A percentile compares a stretch with the other conserved stretches of the same genome.
phyloP scores from a whole-genome alignment of 1,284 basidiomycete species.

The Microbotryum scabiosae region DNA sequence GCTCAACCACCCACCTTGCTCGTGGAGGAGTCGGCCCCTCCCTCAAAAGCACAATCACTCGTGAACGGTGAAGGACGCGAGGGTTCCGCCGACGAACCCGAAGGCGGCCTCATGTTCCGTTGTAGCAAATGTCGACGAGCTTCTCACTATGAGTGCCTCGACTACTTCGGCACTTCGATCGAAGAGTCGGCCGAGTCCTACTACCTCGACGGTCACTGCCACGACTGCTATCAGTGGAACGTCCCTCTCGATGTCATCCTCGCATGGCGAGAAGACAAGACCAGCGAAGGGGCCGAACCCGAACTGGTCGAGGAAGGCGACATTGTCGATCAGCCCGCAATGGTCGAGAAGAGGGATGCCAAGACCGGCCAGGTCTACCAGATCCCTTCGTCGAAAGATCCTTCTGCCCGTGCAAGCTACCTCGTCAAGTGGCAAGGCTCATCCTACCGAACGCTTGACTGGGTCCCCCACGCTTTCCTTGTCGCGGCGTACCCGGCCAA shows the following conservation, averaged over 20 bases:
- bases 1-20: neutral
- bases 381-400: slow-evolving; percentile 55
- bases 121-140: slow-evolving; percentile 29
- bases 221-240: slow-evolving; percentile 65
- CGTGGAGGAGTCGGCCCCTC: too few species aligned
- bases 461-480: slow-evolving; percentile 88
- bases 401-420: slow-evolving; percentile 52
- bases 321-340: slow-evolving; percentile 8
- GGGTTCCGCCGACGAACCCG: neutral
- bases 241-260: slow-evolving; percentile 74
- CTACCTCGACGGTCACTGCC: slow-evolving; percentile 59
- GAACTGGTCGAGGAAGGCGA: slow-evolving; percentile 12
- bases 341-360: slow-evolving; percentile 52
- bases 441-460: slow-evolving; percentile 43
- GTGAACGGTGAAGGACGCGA: neutral
- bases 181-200: slow-evolving; percentile 10
- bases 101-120: slow-evolving; percentile 21
- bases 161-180: slow-evolving; percentile 7
- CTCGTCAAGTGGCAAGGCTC: slow-evolving; percentile 23
- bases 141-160: slow-evolving; percentile 31
- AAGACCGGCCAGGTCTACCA: slow-evolving; percentile 42
- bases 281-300: slow-evolving; percentile 1
- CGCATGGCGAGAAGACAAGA: slow-evolving; percentile 53
- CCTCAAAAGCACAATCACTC: too few species aligned
- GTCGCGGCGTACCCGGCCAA: slow-evolving; percentile 53